Base-by-base conservation (phyloP, 768 basidiomycete species). In the Termitomyces sp. region DNA sequence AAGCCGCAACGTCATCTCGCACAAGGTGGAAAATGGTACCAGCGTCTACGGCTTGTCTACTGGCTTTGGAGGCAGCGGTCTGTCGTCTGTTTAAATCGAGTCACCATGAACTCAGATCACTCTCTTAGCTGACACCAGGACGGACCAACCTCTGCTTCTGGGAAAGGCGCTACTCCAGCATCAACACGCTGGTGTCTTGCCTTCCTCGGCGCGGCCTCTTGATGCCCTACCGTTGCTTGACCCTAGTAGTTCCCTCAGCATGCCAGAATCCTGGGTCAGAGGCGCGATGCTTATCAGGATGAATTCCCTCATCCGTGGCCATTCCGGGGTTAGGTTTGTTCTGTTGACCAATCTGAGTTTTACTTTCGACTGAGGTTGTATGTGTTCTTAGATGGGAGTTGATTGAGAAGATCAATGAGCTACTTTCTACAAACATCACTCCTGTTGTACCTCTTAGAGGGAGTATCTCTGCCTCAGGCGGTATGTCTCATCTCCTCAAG, bases 181-280 rank as follows among this genome's bases (percentile, higher is more conserved):
- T 63, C 88, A 90, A 65, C 87, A 89, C 63, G 72, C 75, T 53
- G 89, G 90, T 47, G 72, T 91, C 16, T 75, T 90, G 12, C 81
- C 87, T 37, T 78, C 82, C 4, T 80, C 83, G 10, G 72, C 72
- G 22, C 69, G 78, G 5, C 66, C 75, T 6, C 76, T 75, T 6
- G 64, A 76, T 47, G 73, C 74, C 18, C 74, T 92, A 4, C 87
- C 91, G 10, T 79, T 92, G 28, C 76, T 82, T 18, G 89, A 92
- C 63, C 86, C 87, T 0, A 74, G 77, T 12, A 74, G 81, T 37
- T 82, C 86, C 12, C 83, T 83, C 33, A 82, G 76, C 52, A 93
- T 94, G 90, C 92, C 92, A 3, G 86, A 90, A 60, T 75, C 92
- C 3, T 94, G 93, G 89, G 92, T 93, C 31, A 84, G 87, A 28